Percentiles rank a stretch among this genome's conserved stretches.
These are phyloP conservation scores for Ophiostoma sp. DNA, from an alignment of 2,329 filamentous ascomycete genomes.

Conservation along the genomic window DNA sequence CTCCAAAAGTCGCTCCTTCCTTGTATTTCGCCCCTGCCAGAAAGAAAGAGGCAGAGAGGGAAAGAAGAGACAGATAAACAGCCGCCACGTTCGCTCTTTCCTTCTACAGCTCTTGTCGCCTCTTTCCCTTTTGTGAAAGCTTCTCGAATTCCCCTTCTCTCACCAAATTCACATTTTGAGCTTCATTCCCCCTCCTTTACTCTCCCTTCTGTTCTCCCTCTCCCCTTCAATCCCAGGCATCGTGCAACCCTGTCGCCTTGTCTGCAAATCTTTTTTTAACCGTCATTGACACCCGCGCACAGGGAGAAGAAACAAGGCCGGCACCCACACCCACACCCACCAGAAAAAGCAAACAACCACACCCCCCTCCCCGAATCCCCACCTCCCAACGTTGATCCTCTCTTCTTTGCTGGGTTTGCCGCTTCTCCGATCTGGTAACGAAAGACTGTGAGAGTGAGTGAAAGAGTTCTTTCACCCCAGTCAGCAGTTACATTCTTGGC, in stretches of 20 bases:
- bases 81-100: not conserved
- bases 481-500: not conserved
- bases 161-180: not conserved
- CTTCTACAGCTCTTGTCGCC: not conserved
- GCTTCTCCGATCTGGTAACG: constrained; percentile 15
- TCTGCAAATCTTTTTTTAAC: constrained; percentile 19
- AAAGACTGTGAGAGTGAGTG: not conserved
- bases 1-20: constrained; percentile 19
- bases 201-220: not conserved
- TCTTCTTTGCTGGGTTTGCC: constrained; percentile 16
- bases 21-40: not conserved
- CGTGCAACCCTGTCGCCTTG: constrained; percentile 15
- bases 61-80: not conserved
- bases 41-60: not conserved
- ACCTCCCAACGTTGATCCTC: not conserved
- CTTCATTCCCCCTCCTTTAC: not conserved
- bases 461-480: not conserved
- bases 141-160: not conserved
- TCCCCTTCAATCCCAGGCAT: constrained; percentile 12
- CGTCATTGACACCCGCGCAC: constrained; percentile 2
- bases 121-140: constrained; percentile 6
- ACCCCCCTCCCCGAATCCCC: constrained; percentile 8
- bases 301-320: not conserved
- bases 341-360: not conserved
- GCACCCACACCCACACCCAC: not conserved